phyloP scores from a whole-genome alignment of 2,329 filamentous ascomycete species.

The Aspergillus caelatus region DNA sequence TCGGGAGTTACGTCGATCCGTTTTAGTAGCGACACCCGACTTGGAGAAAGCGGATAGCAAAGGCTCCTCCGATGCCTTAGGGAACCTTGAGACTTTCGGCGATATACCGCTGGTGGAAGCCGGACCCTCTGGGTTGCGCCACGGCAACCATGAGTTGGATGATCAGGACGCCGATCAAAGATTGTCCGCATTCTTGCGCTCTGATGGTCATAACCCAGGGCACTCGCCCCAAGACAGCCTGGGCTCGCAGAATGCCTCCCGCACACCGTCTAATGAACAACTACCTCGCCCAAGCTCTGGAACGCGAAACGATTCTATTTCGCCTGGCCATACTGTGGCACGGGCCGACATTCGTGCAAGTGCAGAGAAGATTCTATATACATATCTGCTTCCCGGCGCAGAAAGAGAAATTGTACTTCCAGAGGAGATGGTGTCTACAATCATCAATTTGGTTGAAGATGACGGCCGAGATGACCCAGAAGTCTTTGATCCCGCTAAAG shows the following conservation, averaged over 20 bases:
- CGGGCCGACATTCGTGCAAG: slow-evolving; percentile 88
- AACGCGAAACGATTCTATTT: slow-evolving; percentile 74
- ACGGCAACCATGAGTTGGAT: slow-evolving; percentile 65
- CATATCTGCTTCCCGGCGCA: slow-evolving; percentile 89
- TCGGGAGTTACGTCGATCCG: slow-evolving; percentile 87
- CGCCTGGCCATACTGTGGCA: slow-evolving; percentile 80
- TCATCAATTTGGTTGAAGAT: slow-evolving; percentile 86
- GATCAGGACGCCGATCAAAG: slow-evolving; percentile 83
- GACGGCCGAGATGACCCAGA: slow-evolving; percentile 93
- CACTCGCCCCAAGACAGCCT: slow-evolving; percentile 59
- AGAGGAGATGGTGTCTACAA: slow-evolving; percentile 80
- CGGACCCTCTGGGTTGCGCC: slow-evolving; percentile 58
- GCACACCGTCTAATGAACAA: slow-evolving; percentile 48
- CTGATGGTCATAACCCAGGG: slow-evolving; percentile 50
- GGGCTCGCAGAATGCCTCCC: slow-evolving; percentile 49
- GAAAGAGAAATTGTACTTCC: slow-evolving; percentile 96
- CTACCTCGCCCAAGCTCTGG: slow-evolving; percentile 61
- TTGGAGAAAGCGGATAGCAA: slow-evolving; percentile 79
- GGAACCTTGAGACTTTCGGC: slow-evolving; percentile 69
- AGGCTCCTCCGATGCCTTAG: slow-evolving; percentile 79
- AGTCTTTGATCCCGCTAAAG: slow-evolving; percentile 95
- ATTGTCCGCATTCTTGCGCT: slow-evolving; percentile 84
- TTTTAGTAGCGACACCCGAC: slow-evolving; percentile 90
- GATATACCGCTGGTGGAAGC: slow-evolving; percentile 56
- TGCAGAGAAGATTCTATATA: slow-evolving; percentile 98